Evolutionary conservation across 2,329 filamentous ascomycete species (phyloP).

Genomic region (Lecanicillium sp.): DNA sequence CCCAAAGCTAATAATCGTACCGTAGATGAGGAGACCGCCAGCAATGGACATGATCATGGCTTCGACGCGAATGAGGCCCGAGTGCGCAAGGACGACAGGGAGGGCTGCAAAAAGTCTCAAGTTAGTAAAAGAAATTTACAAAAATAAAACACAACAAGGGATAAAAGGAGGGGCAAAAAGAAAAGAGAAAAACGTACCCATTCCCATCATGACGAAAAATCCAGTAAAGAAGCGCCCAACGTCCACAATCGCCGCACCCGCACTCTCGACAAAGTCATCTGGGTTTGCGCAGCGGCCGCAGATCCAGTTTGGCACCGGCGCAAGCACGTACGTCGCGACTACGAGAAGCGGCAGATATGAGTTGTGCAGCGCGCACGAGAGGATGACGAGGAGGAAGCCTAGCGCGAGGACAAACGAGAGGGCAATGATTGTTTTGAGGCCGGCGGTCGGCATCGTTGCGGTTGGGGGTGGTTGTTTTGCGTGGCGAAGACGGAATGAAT

Average conservation of each 20-base stretch:
- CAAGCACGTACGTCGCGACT: slow-evolving; percentile 89
- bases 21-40: slow-evolving; percentile 90
- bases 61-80: slow-evolving; percentile 68
- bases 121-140: slow-evolving; percentile 11
- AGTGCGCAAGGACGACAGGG: slow-evolving; percentile 80
- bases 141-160: slow-evolving; percentile 5
- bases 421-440: slow-evolving; percentile 97
- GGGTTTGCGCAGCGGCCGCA: slow-evolving; percentile 80
- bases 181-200: slow-evolving; percentile 60
- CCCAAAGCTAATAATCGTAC: slow-evolving; percentile 94
- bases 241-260: slow-evolving; percentile 78
- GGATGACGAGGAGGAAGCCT: slow-evolving; percentile 96
- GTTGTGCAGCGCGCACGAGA: slow-evolving; percentile 90
- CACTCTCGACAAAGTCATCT: slow-evolving; percentile 89
- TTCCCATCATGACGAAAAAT: slow-evolving; percentile 94
- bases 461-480: too few species aligned
- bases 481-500: too few species aligned
- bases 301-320: slow-evolving; percentile 94
- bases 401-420: slow-evolving; percentile 98
- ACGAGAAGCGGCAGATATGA: slow-evolving; percentile 94
- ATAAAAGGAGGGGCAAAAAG: not conserved
- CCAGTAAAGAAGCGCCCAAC: slow-evolving; percentile 91
- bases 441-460: slow-evolving; percentile 61
- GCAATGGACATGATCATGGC: slow-evolving; percentile 95
- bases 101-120: slow-evolving; percentile 51